These are phyloP conservation scores for Litchi chinensis DNA, from an alignment of 345 rosid genomes.

Conservation along the genomic window DNA sequence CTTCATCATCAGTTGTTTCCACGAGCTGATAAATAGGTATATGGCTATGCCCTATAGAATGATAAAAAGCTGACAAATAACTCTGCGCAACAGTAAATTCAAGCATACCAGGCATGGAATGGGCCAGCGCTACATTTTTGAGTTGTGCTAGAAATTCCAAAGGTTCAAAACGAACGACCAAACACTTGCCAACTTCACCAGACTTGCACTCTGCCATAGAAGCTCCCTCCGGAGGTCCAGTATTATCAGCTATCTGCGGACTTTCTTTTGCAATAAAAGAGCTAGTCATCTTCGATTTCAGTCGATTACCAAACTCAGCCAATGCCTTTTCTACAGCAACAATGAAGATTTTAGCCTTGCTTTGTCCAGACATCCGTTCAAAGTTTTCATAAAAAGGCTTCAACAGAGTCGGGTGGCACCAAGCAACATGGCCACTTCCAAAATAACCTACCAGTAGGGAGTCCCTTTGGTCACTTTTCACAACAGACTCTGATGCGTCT, in stretches of 20 bases:
- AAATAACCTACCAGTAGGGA: slow-evolving; percentile 51
- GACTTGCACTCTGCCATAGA: slow-evolving; percentile 14
- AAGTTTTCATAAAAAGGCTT: slow-evolving; percentile 67
- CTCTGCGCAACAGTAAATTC: slow-evolving; percentile 48
- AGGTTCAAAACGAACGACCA: slow-evolving; percentile 50
- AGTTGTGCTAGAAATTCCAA: slow-evolving; percentile 52
- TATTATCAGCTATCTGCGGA: slow-evolving; percentile 18
- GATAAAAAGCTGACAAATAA: slow-evolving; percentile 58
- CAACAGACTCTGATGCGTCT: slow-evolving; percentile 31
- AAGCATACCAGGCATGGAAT: slow-evolving; percentile 44
- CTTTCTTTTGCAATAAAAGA: slow-evolving; percentile 41
- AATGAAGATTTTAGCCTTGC: slow-evolving; percentile 48
- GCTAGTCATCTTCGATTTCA: slow-evolving; percentile 63
- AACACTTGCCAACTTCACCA: slow-evolving; percentile 41
- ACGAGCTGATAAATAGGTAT: slow-evolving; percentile 52
- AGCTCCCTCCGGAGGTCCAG: slow-evolving; percentile 13
- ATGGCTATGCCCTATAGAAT: slow-evolving; percentile 53
- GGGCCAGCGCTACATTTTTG: slow-evolving; percentile 50
- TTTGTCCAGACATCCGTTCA: slow-evolving; percentile 42
- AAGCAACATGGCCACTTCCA: slow-evolving; percentile 49
- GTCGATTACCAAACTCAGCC: slow-evolving; percentile 55
- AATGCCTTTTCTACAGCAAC: slow-evolving; percentile 69
- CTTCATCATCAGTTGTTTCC: slow-evolving; percentile 31
- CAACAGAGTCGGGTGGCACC: slow-evolving; percentile 61
- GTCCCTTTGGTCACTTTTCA: slow-evolving; percentile 28